Base-by-base conservation (phyloP, 2,329 filamentous ascomycete species). In the Parafenestella ontariensis region DNA sequence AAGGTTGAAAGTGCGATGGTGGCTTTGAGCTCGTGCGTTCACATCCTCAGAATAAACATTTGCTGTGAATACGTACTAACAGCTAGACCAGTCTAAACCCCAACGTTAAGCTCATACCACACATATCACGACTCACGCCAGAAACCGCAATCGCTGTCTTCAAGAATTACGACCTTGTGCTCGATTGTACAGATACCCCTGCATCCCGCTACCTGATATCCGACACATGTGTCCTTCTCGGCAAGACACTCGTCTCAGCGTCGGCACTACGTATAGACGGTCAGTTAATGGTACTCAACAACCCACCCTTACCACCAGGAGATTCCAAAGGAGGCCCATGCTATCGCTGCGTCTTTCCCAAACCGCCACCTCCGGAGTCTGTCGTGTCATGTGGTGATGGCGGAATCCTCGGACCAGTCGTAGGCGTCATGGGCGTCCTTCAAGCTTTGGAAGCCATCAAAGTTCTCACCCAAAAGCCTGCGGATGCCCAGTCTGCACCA, bases 131-230 rank as follows among this genome's bases (percentile, higher is more conserved):
- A 59, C 83, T 97, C 13, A 86, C 85, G 0, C 83, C 91, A 0
- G 78, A 85, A 54, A 90, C 89, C 47, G 90, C 92, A 0, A 77
- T 86, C 6, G 74, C 80, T 0, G 86, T 92, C 36, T 85, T 96
- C 51, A 77, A 80, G 0, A 66, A 79, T 3, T 98, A 96, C 71
- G 91, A 96, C 66, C 65, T 97, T 0, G 86, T 98, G 1, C 86
- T 99, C 11, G 95, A 99, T 75, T 99, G 95, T 74, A 98, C 94
- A 9, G 95, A 99, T 76, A 92, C 94, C 61, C 94, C 95, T 0
- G 89, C 91, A 1, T 91, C 92, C 0, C 90, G 95, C 39, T 98
- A 99, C 73, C 84, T 98, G 41, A 91, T 98, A 61, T 96, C 92
- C 0, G 95, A 99, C 71, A 85, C 90, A 15, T 96, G 92, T 64